A percentile compares a stretch with the other conserved stretches of the same genome.
Conservation (phyloP, 768 basidiomycete species). For the Boletus barrowsii region DNA sequence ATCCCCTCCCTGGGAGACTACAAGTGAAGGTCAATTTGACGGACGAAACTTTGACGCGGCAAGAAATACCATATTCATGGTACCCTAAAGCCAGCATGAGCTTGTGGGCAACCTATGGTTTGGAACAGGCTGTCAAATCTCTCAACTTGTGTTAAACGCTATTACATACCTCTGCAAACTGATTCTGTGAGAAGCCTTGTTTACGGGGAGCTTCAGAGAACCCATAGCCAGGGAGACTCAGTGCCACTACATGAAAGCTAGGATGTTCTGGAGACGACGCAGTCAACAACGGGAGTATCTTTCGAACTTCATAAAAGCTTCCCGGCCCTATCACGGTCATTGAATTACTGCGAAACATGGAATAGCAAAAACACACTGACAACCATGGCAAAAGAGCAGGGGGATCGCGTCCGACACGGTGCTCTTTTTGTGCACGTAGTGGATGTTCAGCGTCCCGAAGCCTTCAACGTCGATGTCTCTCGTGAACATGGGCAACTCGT, state of each 20-base stretch:
- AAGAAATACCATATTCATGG: constrained; percentile 41
- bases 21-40: background rate
- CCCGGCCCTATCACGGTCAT: constrained; percentile 48
- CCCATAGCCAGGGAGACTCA: constrained; percentile 59
- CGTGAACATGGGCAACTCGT: constrained; percentile 53
- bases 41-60: background rate
- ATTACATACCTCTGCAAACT: constrained; percentile 54
- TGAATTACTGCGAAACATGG: background rate
- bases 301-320: constrained; percentile 43
- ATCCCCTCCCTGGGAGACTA: constrained; percentile 50
- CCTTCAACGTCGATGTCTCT: constrained; percentile 46
- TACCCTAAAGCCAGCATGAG: constrained; percentile 50
- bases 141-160: background rate
- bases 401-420: constrained; percentile 46
- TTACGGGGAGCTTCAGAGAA: constrained; percentile 57
- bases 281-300: constrained; percentile 53
- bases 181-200: constrained; percentile 46
- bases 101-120: constrained; percentile 40
- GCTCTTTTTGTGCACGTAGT: constrained; percentile 59
- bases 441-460: constrained; percentile 48
- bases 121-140: background rate
- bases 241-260: constrained; percentile 60
- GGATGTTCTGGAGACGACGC: constrained; percentile 41
- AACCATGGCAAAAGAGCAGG: constrained; percentile 61
- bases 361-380: constrained; percentile 21